Base-by-base conservation (phyloP, 306 rosid species). In the Lathyrus oleraceus region DNA sequence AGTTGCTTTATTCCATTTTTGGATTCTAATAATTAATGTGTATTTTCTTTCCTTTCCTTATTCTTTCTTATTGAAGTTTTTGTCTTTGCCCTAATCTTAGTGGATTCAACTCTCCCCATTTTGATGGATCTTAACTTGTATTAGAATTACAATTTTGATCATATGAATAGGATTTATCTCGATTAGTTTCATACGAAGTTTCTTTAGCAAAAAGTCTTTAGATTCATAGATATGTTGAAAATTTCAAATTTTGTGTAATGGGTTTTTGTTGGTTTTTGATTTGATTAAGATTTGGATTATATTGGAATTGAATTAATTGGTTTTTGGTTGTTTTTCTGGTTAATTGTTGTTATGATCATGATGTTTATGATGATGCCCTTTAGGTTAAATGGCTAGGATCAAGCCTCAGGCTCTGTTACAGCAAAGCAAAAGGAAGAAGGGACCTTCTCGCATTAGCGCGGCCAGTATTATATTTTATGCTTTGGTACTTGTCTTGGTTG, bases 351-450 rank as follows among this genome's bases (percentile, higher is more conserved):
- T 11, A 23, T 60, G 27, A 70, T 65, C 15, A 10, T 57, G 16
- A 42, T 65, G 13, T 44, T 59, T 60, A 20, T 61, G 53, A 21
- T 52, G 14, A 5, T 32, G 6, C 8, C 2, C 15, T 8, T 40
- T 81, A 48, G 65, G 79, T 14, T 53, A 42, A 8, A 87, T 87
- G 93, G 93, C 84, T 21, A 87, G 87, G 88, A 87, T 87, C 51
- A 87, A 87, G 65, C 93, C 93, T 42, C 90, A 85, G 82, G 77
- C 93, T 71, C 78, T 85, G 75, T 78, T 87, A 47, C 93, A 85
- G 68, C 93, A 87, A 79, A 87, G 93, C 87, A 87, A 87, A 82
- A 87, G 85, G 81, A 87, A 87, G 77, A 87, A 87, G 75, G 93
- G 88, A 16, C 93, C 93, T 21, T 66, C 88, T 11, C 85, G 88